Evolutionary conservation across 352 stramenopile genomes (phyloP), one percentile per base, ranked within the genome.

Genomic region (Phytophthora nicotianae): DNA sequence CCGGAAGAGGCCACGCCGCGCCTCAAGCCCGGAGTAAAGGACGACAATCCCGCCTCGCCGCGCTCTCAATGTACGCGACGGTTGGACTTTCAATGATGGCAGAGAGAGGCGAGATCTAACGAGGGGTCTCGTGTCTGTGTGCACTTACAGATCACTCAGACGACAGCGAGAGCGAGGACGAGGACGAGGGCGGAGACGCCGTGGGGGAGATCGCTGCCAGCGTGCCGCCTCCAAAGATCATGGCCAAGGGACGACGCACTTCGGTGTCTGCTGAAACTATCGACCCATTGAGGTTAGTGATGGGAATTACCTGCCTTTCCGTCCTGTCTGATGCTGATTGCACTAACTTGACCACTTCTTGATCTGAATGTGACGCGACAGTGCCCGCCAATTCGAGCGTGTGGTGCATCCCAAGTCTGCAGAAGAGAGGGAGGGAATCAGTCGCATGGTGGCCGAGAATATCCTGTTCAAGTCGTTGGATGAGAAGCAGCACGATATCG

Each of bases 391-490:
- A n/a, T 91, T 92, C 48, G 81, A 94, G 62, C 77, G 78, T 40
- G 84, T 95, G 45, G 61, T 93, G 57, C 83, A 95, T 70, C 83
- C 86, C 53, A 97, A 97, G 72, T 95, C 87, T 40, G 17, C 62
- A 10, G 78, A 95, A 29, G 89, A 96, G 48, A 76, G 82, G 35
- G 76, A 89, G 5, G 75, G 74, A 7, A 95, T 97, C 42, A 77
- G 74, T 19, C 74, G 79, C 41, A 96, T 97, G 72, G 82, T 97
- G 27, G 82, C 68, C 4, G 88, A 95, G 61, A 96, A 95, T 70
- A 92, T 97, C 62, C 61, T 97, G 42, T 97, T 96, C 77, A 96
- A 96, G 68, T 88, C 89, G 38, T 67, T 97, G 48, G 86, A 96
- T 57, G 83, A 93, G 49, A 95, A 93, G 67, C 87, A 97, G 70